Evolutionary conservation across 345 rosid species (phyloP), one percentile per base, ranked within the genome.

Genomic region (Schrenkiella parvula): DNA sequence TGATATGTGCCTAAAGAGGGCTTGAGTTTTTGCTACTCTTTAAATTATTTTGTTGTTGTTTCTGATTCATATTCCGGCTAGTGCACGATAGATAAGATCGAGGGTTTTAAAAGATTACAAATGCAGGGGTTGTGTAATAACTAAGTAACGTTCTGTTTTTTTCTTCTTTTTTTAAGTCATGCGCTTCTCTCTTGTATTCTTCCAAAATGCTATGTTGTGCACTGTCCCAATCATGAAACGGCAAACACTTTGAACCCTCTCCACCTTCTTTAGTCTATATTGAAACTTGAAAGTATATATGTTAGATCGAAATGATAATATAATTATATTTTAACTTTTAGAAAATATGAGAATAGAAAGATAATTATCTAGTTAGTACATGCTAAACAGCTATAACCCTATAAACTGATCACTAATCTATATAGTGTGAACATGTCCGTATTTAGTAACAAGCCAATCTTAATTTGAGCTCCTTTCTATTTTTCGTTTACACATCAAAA

Each of bases 21-120:
- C 31, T 25, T 56, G 53, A 66, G 67, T 22, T 37, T 73, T 65
- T 65, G 60, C 22, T 60, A 17, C 58, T 71, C 42, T 43, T 68
- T 7, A n/a, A n/a, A n/a, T n/a, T n/a, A n/a, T n/a, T n/a, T n/a
- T n/a, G n/a, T n/a, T n/a, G n/a, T n/a, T n/a, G n/a, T n/a, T n/a
- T n/a, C n/a, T n/a, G n/a, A n/a, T n/a, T n/a, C n/a, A n/a, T n/a
- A 31, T 41, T 41, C 4, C 1, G 17, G 17, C 26, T 8, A 61
- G 9, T 39, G 22, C 37, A 66, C 1, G 48, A 23, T 35, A 10
- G 5, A 50, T 54, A 23, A 42, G 57, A 2, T n/a, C n/a, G 18
- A 66, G 17, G 54, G 18, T n/a, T 66, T 34, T 11, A 38, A 22
- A 48, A 14, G 72, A 29, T 18, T 43, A 29, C 11, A 19, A 54